Conservation (phyloP, 1,284 basidiomycete species). For the Rhodotorula sp. region DNA sequence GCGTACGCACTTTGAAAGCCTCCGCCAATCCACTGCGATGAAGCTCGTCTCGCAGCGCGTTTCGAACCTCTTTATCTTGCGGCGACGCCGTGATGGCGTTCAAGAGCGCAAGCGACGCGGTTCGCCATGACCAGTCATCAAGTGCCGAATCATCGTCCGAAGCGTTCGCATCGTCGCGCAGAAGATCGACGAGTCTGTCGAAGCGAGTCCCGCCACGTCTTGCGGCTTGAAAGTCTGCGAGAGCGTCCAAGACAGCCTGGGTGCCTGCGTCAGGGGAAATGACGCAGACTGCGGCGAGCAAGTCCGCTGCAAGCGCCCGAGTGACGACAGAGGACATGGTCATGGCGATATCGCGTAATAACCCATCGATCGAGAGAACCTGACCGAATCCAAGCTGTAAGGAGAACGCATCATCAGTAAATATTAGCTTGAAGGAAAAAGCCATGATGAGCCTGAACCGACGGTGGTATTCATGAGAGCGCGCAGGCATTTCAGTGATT, state of each 20-base stretch:
- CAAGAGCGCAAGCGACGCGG: slow-evolving; percentile 70
- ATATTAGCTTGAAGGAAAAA: too few species aligned
- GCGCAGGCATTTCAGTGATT: slow-evolving; percentile 74
- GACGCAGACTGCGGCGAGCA: slow-evolving; percentile 78
- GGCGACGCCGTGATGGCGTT: slow-evolving; percentile 78
- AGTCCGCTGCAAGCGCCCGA: slow-evolving; percentile 68
- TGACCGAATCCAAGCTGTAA: slow-evolving; percentile 67
- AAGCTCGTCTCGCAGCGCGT: slow-evolving; percentile 75
- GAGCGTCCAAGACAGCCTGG: slow-evolving; percentile 67
- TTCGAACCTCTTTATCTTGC: slow-evolving; percentile 71
- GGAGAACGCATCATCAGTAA: neutral
- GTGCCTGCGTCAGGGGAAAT: slow-evolving; percentile 70
- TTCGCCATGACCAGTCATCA: slow-evolving; percentile 75
- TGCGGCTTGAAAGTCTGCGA: slow-evolving; percentile 74
- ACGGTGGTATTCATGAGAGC: slow-evolving; percentile 83
- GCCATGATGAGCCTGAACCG: slow-evolving; percentile 43
- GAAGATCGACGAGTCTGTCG: slow-evolving; percentile 65
- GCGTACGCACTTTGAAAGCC: slow-evolving; percentile 67
- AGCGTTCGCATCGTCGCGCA: slow-evolving; percentile 48
- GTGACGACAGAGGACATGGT: neutral
- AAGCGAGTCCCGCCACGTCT: slow-evolving; percentile 76
- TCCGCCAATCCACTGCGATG: slow-evolving; percentile 76
- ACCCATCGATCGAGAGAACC: slow-evolving; percentile 64
- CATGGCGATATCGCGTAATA: slow-evolving; percentile 54
- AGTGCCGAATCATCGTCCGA: slow-evolving; percentile 52